phyloP scores from a whole-genome alignment of 148 eudicot species.

The Spergularia marina region DNA sequence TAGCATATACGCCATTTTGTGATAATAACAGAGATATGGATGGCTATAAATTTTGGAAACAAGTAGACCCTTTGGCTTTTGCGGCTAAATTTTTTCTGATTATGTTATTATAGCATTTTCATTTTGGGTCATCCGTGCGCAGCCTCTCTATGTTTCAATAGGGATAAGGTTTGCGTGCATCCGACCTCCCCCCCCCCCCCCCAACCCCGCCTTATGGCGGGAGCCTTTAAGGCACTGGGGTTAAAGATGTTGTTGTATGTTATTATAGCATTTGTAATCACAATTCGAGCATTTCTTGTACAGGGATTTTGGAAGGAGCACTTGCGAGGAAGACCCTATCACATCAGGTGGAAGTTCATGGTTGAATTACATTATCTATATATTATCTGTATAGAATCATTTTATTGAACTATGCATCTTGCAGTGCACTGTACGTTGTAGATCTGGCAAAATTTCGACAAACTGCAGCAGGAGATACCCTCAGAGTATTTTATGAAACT shows the following conservation, averaged over 20 bases:
- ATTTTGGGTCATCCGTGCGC: too few relatives aligned
- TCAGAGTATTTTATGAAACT: constrained; percentile 90
- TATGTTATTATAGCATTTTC: background rate
- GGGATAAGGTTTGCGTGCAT: too few relatives aligned
- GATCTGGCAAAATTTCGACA: constrained; percentile 89
- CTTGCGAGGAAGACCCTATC: constrained; percentile 91
- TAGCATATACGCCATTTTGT: constrained; percentile 95
- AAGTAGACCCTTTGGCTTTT: constrained; percentile 39
- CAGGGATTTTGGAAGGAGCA: constrained; percentile 99
- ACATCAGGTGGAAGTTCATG: constrained; percentile 60
- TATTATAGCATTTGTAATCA: background rate
- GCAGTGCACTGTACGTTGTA: constrained; percentile 94
- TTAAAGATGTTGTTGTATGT: too few relatives aligned
- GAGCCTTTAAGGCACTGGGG: too few relatives aligned
- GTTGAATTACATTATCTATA: background rate
- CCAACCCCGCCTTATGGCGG: too few relatives aligned
- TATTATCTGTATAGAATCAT: constrained; percentile 7
- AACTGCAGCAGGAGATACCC: constrained; percentile 93
- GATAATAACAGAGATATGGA: constrained; percentile 98
- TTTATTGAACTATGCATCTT: constrained; percentile 26
- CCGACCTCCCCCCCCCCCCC: too few relatives aligned
- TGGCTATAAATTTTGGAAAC: constrained; percentile 95
- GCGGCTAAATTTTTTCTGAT: background rate
- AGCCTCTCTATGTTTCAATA: too few relatives aligned
- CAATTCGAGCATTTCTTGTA: constrained; percentile 7